Conservation (phyloP, 2,329 filamentous ascomycete species). For the Pseudocercospora cruenta region DNA sequence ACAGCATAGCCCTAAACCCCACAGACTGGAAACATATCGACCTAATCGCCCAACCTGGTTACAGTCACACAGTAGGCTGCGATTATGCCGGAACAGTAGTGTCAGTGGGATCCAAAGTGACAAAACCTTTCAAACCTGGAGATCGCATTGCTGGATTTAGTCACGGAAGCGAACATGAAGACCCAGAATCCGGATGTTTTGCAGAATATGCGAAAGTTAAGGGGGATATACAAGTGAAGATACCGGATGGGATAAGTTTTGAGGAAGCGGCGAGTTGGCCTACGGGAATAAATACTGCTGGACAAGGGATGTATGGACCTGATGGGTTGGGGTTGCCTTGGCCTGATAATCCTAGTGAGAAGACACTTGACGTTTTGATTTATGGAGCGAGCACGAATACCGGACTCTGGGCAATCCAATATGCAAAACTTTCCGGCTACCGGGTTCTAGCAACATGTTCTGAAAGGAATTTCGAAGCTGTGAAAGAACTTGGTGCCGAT, state of each 20-base stretch:
- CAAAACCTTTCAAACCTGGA: conserved; percentile 49
- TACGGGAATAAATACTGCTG: conserved; percentile 56
- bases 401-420: conserved; percentile 54
- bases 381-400: conserved; percentile 52
- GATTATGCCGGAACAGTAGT: conserved; percentile 59
- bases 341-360: not conserved
- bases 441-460: conserved; percentile 51
- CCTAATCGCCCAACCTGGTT: conserved; percentile 35
- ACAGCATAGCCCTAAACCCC: conserved; percentile 44
- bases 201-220: conserved; percentile 58
- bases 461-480: conserved; percentile 51
- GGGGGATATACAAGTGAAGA: conserved; percentile 50
- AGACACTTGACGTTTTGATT: not conserved
- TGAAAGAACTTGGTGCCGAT: conserved; percentile 50
- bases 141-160: conserved; percentile 56
- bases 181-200: conserved; percentile 50
- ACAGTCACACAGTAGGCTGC: conserved; percentile 51
- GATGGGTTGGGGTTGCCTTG: conserved; percentile 18
- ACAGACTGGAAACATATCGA: conserved; percentile 59
- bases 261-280: conserved; percentile 58
- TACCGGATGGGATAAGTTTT: conserved; percentile 53
- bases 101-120: conserved; percentile 53
- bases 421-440: conserved; percentile 45
- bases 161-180: conserved; percentile 46
- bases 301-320: conserved; percentile 48